Evolutionary conservation across 192 early-diverging fungal species (phyloP), one percentile per base, ranked within the genome.

Genomic region (Umbelopsis isabellina): DNA sequence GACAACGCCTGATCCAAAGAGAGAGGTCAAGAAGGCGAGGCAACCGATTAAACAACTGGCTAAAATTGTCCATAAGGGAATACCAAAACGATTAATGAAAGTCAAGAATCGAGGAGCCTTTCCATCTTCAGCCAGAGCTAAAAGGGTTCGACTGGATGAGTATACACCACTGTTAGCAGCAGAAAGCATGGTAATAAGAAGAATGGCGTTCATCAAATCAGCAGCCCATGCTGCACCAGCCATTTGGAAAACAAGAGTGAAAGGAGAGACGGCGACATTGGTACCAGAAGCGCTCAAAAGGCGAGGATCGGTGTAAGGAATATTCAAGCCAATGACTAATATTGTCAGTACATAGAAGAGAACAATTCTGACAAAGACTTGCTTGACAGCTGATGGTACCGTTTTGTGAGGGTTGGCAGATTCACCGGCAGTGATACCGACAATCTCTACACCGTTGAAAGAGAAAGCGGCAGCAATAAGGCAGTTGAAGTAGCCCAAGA

Each of bases 381-480:
- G 86, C 47, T 86, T 82, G 49, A 92, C 90, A 20, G 89, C 91
- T 8, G 85, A 79, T 25, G 90, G 91, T 4, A 92, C 88, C 22
- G 89, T 88, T 70, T 90, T 89, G 46, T 86, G 84, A 30, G 95
- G 95, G 80, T 97, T 95, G 45, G 84, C 89, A 53, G 91, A 87
- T 81, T 97, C 95, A 75, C 93, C 95, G 15, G 93, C 93, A 22
- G 94, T 91, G 52, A 97, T 88, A 51, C 93, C 95, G 16, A 97
- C 91, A 50, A 95, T 84, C 74, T 97, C 95, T 1, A 93, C 93
- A 53, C 95, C 95, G 68, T 91, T 89, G 84, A 92, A 91, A 37
- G 93, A 91, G 74, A 93, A 94, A 33, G 89, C 92, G 13, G 93
- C 93, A 25, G 88, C 88, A 58, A 90, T 82, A 52, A 93, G 89